Percentiles rank a stretch among this genome's conserved stretches.
Evolutionary conservation across 208 protist genomes (phyloP).

Genomic region (Crithidia brevicula): DNA sequence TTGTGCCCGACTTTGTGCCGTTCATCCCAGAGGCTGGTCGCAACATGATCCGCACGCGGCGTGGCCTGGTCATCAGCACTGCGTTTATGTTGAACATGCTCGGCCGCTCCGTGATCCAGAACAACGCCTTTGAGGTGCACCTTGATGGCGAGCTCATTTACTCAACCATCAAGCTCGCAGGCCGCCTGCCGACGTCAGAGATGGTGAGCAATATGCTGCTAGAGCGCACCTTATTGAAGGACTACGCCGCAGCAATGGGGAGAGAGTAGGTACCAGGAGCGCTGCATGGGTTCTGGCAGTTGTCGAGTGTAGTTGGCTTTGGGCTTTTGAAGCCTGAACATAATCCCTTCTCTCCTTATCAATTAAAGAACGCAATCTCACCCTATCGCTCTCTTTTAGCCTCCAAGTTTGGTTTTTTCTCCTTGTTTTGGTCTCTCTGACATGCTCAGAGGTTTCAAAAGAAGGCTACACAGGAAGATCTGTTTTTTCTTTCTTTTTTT

Average conservation of each 20-base stretch:
- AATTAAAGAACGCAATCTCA: too few relatives aligned
- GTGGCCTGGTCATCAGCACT: constrained; percentile 39
- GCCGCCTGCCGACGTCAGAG: constrained; percentile 34
- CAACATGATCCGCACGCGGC: constrained; percentile 30
- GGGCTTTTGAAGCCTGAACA: too few relatives aligned
- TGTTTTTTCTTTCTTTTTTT: too few relatives aligned
- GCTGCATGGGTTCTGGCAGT: not conserved
- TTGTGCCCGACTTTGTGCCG: constrained; percentile 34
- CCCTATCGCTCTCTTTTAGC: too few relatives aligned
- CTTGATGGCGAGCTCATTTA: constrained; percentile 55
- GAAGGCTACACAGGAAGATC: too few relatives aligned
- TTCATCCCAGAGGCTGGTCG: constrained; percentile 33
- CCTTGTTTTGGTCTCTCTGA: too few relatives aligned
- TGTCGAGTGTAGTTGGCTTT: not conserved
- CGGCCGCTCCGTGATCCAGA: constrained; percentile 36
- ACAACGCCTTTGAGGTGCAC: constrained; percentile 75
- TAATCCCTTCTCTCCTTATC: too few relatives aligned
- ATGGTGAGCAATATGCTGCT: constrained; percentile 45
- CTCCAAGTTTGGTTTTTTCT: too few relatives aligned
- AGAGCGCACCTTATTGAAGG: constrained; percentile 39
- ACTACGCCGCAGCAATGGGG: constrained; percentile 24
- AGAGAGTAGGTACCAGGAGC: not conserved
- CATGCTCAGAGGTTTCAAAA: too few relatives aligned
- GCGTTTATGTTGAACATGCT: constrained; percentile 60
- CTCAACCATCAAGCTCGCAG: constrained; percentile 42